Evolutionary conservation across 2,329 filamentous ascomycete species (phyloP).

Genomic region (Diaporthe aspalathi): DNA sequence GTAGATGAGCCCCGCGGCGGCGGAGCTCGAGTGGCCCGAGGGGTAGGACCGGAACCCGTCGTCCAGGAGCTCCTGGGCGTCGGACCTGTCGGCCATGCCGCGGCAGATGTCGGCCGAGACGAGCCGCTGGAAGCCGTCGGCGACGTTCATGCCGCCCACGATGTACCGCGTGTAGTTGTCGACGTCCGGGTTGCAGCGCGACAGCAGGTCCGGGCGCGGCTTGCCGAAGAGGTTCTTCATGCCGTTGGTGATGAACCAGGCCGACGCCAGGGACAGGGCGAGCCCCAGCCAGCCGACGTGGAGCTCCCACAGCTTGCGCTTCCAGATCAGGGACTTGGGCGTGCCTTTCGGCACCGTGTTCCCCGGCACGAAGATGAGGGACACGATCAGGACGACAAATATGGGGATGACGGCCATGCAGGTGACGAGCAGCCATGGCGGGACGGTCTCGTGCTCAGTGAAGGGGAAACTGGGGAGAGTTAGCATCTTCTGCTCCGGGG

Average conservation of each 20-base stretch:
- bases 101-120: conserved; percentile 83
- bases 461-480: conserved; percentile 72
- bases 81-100: conserved; percentile 57
- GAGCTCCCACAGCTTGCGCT: conserved; percentile 89
- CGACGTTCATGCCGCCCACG: conserved; percentile 70
- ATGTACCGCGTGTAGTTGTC: conserved; percentile 68
- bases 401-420: conserved; percentile 73
- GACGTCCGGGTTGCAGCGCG: conserved; percentile 81
- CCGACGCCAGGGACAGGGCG: conserved; percentile 75
- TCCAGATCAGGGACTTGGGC: conserved; percentile 75
- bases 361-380: conserved; percentile 78
- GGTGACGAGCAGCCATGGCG: conserved; percentile 72
- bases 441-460: conserved; percentile 77
- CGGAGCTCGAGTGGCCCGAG: conserved; percentile 79
- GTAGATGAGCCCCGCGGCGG: conserved; percentile 85
- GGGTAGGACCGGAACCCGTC: conserved; percentile 91
- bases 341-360: conserved; percentile 72
- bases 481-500: background rate
- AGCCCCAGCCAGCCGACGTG: conserved; percentile 88
- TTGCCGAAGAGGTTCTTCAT: conserved; percentile 83
- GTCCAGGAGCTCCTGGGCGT: conserved; percentile 67
- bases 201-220: conserved; percentile 84
- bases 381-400: conserved; percentile 74
- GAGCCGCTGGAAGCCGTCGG: conserved; percentile 68
- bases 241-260: conserved; percentile 85